Conservation (phyloP, 495 filamentous ascomycete species). For the Xylaria telfairii region DNA sequence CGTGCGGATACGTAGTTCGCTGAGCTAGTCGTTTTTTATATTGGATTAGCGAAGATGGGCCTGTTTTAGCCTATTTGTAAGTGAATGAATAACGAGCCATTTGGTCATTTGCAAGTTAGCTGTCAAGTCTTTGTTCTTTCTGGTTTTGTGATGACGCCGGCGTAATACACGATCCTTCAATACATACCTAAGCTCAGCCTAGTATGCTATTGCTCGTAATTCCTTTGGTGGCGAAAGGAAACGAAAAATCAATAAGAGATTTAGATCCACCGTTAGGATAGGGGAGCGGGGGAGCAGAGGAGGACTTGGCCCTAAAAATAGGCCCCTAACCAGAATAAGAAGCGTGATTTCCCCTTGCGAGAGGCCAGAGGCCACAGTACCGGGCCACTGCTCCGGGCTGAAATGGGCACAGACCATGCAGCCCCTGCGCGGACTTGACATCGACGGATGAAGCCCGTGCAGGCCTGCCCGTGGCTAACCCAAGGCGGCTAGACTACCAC, state of each 20-base stretch:
- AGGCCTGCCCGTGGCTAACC: neutral
- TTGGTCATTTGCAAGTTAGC: no score
- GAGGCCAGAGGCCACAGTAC: neutral
- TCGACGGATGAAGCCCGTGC: neutral
- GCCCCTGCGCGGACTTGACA: neutral
- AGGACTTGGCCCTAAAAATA: neutral
- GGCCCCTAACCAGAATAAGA: neutral
- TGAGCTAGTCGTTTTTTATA: neutral
- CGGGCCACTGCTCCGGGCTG: neutral
- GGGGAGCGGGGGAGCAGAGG: no score
- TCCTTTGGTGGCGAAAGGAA: no score
- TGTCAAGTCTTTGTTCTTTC: no score
- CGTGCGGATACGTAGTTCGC: neutral
- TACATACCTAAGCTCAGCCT: no score
- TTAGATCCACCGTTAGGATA: neutral
- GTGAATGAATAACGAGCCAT: no score
- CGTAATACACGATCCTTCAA: no score
- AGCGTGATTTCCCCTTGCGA: neutral
- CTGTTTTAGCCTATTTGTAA: no score
- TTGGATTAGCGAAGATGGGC: no score
- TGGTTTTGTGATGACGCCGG: no score
- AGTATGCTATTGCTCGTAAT: no score
- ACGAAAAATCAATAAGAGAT: no score
- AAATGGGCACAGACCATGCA: neutral
- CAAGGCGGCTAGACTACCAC: neutral